A percentile compares a stretch with the other conserved stretches of the same genome.
Conservation (phyloP, 768 basidiomycete genomes). For the Butyriboletus loyo region DNA sequence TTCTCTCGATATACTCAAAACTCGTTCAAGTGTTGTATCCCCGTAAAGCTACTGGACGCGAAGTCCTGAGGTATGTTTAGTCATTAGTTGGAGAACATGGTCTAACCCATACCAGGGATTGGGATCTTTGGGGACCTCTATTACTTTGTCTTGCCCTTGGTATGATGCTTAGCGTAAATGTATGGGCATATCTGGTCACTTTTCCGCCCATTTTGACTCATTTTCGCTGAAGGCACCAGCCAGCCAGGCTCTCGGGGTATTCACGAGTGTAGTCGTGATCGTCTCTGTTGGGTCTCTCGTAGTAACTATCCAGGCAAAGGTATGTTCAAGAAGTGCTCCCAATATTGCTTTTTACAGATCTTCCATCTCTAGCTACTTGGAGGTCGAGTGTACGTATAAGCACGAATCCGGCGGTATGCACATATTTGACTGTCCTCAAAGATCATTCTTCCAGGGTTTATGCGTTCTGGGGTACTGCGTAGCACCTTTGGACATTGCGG, state of each 20-base stretch:
- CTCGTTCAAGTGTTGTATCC: slow-evolving; percentile 93
- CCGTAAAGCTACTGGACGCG: slow-evolving; percentile 65
- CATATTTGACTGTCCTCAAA: slow-evolving; percentile 26
- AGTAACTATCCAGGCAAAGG: slow-evolving; percentile 96
- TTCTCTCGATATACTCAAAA: slow-evolving; percentile 89
- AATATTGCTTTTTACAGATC: background rate
- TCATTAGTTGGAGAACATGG: background rate
- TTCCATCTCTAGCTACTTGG: slow-evolving; percentile 58
- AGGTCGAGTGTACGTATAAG: slow-evolving; percentile 68
- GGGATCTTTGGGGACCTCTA: slow-evolving; percentile 98
- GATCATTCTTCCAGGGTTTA: slow-evolving; percentile 94
- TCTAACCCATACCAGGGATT: slow-evolving; percentile 59
- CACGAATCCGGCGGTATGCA: background rate
- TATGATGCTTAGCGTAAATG: slow-evolving; percentile 84
- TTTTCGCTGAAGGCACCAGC: slow-evolving; percentile 64
- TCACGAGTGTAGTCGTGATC: slow-evolving; percentile 92
- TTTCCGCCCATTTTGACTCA: background rate
- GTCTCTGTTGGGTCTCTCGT: slow-evolving; percentile 87
- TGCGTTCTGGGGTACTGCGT: slow-evolving; percentile 96
- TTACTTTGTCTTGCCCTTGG: slow-evolving; percentile 77
- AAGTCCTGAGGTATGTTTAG: slow-evolving; percentile 66
- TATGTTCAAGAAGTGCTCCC: slow-evolving; percentile 26
- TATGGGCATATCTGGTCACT: slow-evolving; percentile 31
- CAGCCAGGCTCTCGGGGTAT: slow-evolving; percentile 80
- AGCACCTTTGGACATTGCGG: slow-evolving; percentile 89